Evolutionary conservation across 345 rosid genomes (phyloP).

Genomic region (Gossypium anomalum): DNA sequence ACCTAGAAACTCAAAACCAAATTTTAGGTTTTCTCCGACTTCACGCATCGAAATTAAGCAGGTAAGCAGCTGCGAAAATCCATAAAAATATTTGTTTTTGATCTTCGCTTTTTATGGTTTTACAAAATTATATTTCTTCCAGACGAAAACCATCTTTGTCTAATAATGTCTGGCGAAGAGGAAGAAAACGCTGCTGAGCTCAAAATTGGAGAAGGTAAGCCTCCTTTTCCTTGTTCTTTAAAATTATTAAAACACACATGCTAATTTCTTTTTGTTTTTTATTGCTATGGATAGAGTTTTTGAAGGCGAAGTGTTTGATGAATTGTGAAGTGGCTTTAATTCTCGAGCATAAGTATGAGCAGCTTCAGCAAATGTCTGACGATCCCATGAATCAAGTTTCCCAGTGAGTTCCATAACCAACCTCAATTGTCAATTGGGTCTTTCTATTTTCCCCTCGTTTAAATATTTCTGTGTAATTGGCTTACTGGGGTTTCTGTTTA

Average conservation of each 20-base stretch:
- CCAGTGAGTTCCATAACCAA: constrained; percentile 50
- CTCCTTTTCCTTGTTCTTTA: background rate
- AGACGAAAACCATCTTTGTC: constrained; percentile 9
- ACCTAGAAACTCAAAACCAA: background rate
- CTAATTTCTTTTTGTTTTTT: background rate
- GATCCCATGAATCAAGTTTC: constrained; percentile 95
- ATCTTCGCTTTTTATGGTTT: background rate
- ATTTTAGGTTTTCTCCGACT: background rate
- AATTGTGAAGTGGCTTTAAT: constrained; percentile 93
- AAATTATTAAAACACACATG: background rate
- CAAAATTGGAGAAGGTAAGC: constrained; percentile 91
- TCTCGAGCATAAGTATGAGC: constrained; percentile 85
- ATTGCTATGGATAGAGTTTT: constrained; percentile 48
- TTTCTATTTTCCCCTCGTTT: background rate
- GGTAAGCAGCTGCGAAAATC: background rate
- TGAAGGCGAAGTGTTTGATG: constrained; percentile 98
- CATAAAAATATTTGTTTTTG: background rate
- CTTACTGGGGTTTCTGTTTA: constrained; percentile 2
- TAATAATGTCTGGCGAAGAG: constrained; percentile 83
- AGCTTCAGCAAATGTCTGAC: constrained; percentile 88
- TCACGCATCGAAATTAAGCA: background rate
- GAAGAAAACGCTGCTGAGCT: constrained; percentile 99
- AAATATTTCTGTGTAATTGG: background rate
- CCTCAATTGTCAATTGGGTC: background rate
- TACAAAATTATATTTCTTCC: background rate